A percentile compares a stretch with the other conserved stretches of the same genome.
Conservation (phyloP, 768 basidiomycete genomes). For the Termitomyces titanicus region DNA sequence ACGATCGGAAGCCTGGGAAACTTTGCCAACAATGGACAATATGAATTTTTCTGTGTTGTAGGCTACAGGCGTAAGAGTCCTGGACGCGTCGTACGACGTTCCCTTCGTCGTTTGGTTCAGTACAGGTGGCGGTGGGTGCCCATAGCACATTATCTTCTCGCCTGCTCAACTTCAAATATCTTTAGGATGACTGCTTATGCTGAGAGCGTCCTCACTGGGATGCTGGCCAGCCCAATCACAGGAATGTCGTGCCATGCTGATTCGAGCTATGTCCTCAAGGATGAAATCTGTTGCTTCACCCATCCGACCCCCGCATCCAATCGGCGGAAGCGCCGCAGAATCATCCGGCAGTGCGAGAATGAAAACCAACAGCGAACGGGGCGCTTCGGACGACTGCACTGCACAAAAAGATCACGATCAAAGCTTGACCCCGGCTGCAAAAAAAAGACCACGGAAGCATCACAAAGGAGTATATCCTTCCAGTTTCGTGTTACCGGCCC, state of each 20-base stretch:
- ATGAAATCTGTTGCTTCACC: background rate
- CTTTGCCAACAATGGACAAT: slow-evolving; percentile 1
- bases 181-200: slow-evolving; percentile 81
- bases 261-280: slow-evolving; percentile 10
- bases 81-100: slow-evolving; percentile 32
- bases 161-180: slow-evolving; percentile 1
- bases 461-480: background rate
- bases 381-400: background rate
- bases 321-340: slow-evolving; percentile 4
- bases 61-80: background rate
- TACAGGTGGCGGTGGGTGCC: slow-evolving; percentile 43
- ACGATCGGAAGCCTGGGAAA: slow-evolving; percentile 16
- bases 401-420: background rate
- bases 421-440: background rate
- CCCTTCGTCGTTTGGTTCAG: slow-evolving; percentile 24
- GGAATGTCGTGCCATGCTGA: slow-evolving; percentile 15
- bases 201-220: slow-evolving; percentile 78
- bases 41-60: background rate
- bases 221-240: slow-evolving; percentile 28
- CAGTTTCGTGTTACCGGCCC: slow-evolving; percentile 2
- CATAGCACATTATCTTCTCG: background rate
- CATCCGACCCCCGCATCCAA: background rate
- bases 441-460: background rate
- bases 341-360: background rate
- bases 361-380: background rate